Conservation (phyloP, 441 rosid species). For the Erodium moschatum region DNA sequence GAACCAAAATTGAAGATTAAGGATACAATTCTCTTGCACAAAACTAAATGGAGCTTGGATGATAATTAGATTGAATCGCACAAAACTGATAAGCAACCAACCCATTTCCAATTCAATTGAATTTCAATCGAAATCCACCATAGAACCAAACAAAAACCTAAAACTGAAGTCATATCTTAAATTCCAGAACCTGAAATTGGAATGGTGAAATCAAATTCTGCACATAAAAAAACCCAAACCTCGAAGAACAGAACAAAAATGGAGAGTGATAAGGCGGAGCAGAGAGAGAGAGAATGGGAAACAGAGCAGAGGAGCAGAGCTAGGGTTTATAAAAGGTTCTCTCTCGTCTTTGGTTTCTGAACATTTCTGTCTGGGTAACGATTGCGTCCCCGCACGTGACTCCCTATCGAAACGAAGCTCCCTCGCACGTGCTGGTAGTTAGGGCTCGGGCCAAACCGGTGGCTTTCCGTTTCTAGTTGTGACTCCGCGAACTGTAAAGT, state of each 20-base stretch:
- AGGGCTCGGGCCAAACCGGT: background rate
- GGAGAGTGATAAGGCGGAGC: background rate
- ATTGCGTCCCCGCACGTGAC: background rate
- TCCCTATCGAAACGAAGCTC: constrained; percentile 8
- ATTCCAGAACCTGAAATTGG: constrained; percentile 1
- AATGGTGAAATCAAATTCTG: background rate
- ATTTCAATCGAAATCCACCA: background rate
- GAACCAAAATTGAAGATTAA: background rate
- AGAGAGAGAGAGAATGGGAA: background rate
- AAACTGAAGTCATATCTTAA: background rate
- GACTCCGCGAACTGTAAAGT: too few species aligned
- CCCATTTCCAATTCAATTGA: background rate
- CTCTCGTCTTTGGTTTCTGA: constrained; percentile 3
- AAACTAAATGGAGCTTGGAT: background rate
- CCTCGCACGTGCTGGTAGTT: constrained; percentile 1
- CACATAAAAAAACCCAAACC: background rate
- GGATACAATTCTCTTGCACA: background rate
- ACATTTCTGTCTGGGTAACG: constrained; percentile 6
- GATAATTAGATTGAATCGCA: background rate
- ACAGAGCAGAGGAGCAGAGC: constrained; percentile 7
- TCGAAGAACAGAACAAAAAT: background rate
- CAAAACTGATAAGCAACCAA: background rate
- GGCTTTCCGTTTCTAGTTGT: background rate
- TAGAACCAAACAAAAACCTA: background rate
- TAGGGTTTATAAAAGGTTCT: constrained; percentile 9